Base-by-base conservation (phyloP, 2,329 filamentous ascomycete species). In the Hirsutella rhossiliensis region DNA sequence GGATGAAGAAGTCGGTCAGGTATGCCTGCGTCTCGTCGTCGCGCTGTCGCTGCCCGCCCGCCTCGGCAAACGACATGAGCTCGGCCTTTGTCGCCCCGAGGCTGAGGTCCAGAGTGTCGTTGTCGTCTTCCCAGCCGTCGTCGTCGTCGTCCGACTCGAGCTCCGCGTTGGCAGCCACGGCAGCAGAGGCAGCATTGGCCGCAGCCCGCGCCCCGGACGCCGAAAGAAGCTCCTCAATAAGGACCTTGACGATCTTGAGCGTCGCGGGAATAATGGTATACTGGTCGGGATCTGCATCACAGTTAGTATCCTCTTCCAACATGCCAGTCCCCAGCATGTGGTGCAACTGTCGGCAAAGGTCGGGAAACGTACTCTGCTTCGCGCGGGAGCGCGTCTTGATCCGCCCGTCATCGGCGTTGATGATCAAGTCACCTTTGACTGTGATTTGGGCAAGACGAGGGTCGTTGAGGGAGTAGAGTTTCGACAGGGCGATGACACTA, bases 311-410 rank as follows among this genome's bases (percentile, higher is more conserved):
- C 44, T 45, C 38, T 45, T 53, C 48, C 41, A 29, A 27, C 43
- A 47, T 17, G 18, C 13, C 34, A 3, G 18, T 4, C 17, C 34
- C n/a, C 13, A 2, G 34, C 34, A 18, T 7, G n/a, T 37, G 8
- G n/a, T 37, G 34, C 34, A 37, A 11, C 15, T 11, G 9, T 11
- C 17, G 15, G 15, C 37, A 36, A 41, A 40, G 23, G 44, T 40
- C 11, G 15, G 38, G 3, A 7, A 20, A 44, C 41, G 57, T 72
- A 87, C 82, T 90, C 59, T 83, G 77, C 64, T 84, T 88, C 13
- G 92, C 81, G 54, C 89, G 85, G 42, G 89, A 96, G 48, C 92
- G 80, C 18, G 92, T 98, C 80, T 95, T 88, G 62, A 98, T 98
- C 49, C 83, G 66, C 67, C 62, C 62, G 51, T 88, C 82, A 49